These are phyloP conservation scores for Starmera stellimalicola DNA, from an alignment of 1,139 yeast species.

Conservation along the genomic window DNA sequence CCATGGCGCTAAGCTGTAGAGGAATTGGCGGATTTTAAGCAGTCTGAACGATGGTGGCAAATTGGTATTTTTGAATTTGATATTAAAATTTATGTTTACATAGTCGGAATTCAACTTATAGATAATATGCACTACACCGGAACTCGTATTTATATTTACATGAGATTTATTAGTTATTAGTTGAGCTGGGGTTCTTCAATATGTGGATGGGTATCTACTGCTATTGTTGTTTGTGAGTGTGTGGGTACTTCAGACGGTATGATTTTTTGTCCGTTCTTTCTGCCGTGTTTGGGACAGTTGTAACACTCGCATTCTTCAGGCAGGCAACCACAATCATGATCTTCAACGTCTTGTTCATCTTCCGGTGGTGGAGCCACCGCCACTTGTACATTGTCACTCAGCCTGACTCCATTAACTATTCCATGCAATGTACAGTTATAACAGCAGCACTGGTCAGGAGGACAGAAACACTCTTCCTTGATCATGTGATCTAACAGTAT, in stretches of 20 bases:
- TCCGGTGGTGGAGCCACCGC: not conserved
- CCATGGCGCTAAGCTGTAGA: too few relatives aligned
- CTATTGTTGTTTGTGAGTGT: too few relatives aligned
- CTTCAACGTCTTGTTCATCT: not conserved
- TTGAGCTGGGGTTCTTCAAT: too few relatives aligned
- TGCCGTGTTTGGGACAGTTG: slow-evolving; percentile 13
- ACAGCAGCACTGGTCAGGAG: slow-evolving; percentile 12
- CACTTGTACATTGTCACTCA: slow-evolving; percentile 10
- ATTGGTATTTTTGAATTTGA: too few relatives aligned
- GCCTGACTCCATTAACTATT: slow-evolving; percentile 14
- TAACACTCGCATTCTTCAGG: slow-evolving; percentile 14
- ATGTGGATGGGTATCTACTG: too few relatives aligned
- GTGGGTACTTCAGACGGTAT: not conserved
- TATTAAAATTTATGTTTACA: too few relatives aligned
- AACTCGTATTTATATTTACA: too few relatives aligned
- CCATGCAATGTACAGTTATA: slow-evolving; percentile 15
- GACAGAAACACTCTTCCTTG: slow-evolving; percentile 15
- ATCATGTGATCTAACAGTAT: slow-evolving; percentile 9
- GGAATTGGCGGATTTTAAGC: too few relatives aligned
- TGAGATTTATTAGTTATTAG: not conserved
- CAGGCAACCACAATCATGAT: slow-evolving; percentile 14
- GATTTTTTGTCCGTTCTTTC: slow-evolving; percentile 10
- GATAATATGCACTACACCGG: not conserved
- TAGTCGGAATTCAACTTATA: too few relatives aligned
- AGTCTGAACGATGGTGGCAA: not conserved